Percentiles rank a stretch among this genome's conserved stretches.
phyloP scores from a whole-genome alignment of 345 rosid species.

The Moricandia moricandioides region DNA sequence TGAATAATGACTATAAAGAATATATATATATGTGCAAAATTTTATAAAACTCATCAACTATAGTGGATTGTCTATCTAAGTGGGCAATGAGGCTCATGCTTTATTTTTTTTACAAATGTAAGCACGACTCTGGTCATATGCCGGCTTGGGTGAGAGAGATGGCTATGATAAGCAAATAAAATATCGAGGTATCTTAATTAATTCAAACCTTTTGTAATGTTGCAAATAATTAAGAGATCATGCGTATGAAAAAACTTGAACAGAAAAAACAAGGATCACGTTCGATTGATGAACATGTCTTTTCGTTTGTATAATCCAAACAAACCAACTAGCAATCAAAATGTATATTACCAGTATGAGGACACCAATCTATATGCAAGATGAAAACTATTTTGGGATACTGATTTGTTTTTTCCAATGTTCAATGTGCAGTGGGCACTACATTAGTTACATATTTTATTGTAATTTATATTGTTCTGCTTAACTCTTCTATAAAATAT shows the following conservation, averaged over 20 bases:
- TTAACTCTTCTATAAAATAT: background rate
- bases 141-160: background rate
- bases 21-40: background rate
- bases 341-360: background rate
- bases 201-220: background rate
- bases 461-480: background rate
- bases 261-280: background rate
- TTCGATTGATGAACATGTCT: background rate
- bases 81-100: background rate
- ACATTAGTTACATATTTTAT: background rate
- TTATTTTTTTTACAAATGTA: background rate
- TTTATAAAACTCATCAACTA: background rate
- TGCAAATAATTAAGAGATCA: background rate
- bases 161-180: background rate
- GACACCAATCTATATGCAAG: background rate
- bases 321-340: background rate
- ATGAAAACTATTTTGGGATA: background rate
- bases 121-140: background rate
- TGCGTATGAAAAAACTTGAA: background rate
- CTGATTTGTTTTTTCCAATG: background rate
- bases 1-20: background rate
- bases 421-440: background rate
- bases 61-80: background rate
- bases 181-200: background rate
- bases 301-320: background rate